Percentiles rank a stretch among this genome's conserved stretches.
Conservation (phyloP, 495 filamentous ascomycete genomes). For the Glarea lozoyensis region DNA sequence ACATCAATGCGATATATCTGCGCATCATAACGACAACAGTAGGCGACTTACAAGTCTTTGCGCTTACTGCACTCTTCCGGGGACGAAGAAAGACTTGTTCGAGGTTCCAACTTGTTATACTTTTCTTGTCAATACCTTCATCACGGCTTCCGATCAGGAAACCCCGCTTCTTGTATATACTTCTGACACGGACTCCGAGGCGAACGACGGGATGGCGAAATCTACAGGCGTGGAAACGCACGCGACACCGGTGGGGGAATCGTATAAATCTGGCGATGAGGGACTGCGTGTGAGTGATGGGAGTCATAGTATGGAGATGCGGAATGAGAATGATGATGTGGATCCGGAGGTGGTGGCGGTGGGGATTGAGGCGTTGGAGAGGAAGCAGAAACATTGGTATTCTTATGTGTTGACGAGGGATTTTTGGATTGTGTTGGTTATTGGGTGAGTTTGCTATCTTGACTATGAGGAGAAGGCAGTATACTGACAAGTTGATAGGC, state of each 20-base stretch:
- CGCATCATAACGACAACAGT: conserved; percentile 18
- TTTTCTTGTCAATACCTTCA: conserved; percentile 3
- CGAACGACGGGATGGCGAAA: conserved; percentile 8
- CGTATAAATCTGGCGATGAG: conserved; percentile 14
- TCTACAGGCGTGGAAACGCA: conserved; percentile 9
- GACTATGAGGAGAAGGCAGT: too few relatives aligned
- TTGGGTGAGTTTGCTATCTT: conserved; percentile 50
- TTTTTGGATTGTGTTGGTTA: conserved; percentile 72
- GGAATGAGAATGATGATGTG: conserved; percentile 8
- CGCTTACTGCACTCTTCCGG: conserved; percentile 34
- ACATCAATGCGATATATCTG: conserved; percentile 10
- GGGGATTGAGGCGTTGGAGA: conserved; percentile 35
- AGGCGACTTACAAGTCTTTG: conserved; percentile 55
- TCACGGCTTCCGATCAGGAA: conserved; percentile 9
- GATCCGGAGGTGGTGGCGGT: conserved; percentile 14
- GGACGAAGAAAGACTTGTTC: conserved; percentile 46
- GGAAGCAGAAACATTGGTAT: conserved; percentile 54
- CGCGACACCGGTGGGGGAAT: conserved; percentile 4
- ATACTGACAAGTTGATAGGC: too few relatives aligned
- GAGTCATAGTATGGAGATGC: conserved; percentile 2
- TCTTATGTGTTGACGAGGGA: conserved; percentile 74
- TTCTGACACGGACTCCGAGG: conserved; percentile 12
- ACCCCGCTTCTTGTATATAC: conserved; percentile 21
- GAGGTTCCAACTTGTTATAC: conserved; percentile 2
- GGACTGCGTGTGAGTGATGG: conserved; percentile 4